Percentiles rank a stretch among this genome's conserved stretches.
Conservation (phyloP, 768 basidiomycete genomes). For the Cytidiella melzeri region DNA sequence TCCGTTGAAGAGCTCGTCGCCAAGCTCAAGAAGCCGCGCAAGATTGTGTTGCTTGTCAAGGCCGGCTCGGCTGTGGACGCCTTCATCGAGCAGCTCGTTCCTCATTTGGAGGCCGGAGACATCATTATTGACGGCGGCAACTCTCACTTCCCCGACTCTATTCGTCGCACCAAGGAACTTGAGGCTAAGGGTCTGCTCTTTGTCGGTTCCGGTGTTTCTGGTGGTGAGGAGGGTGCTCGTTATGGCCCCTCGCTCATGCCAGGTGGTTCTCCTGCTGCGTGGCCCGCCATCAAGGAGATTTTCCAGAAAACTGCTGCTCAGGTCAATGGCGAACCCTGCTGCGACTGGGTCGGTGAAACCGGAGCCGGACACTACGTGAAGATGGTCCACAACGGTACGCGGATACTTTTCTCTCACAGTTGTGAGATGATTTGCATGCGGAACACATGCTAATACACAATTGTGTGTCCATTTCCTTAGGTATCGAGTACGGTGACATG, state of each 20-base stretch:
- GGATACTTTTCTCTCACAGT: background rate
- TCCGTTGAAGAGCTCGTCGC: slow-evolving; percentile 84
- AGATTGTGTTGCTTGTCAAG: slow-evolving; percentile 98
- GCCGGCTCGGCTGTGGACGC: slow-evolving; percentile 94
- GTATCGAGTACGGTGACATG: slow-evolving; percentile 99
- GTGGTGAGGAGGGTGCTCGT: slow-evolving; percentile 98
- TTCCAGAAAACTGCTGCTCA: slow-evolving; percentile 99
- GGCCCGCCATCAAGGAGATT: slow-evolving; percentile 96
- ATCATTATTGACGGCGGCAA: slow-evolving; percentile 99
- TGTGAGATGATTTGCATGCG: slow-evolving; percentile 5
- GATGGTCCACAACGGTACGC: slow-evolving; percentile 95
- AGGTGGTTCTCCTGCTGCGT: slow-evolving; percentile 89
- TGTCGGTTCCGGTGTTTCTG: slow-evolving; percentile 98
- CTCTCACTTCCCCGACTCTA: slow-evolving; percentile 97
- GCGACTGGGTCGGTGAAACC: slow-evolving; percentile 98
- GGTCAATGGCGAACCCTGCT: slow-evolving; percentile 92
- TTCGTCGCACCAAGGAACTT: slow-evolving; percentile 89
- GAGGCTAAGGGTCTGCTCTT: slow-evolving; percentile 94
- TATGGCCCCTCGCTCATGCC: slow-evolving; percentile 99
- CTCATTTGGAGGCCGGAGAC: slow-evolving; percentile 90
- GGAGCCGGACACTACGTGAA: slow-evolving; percentile 98
- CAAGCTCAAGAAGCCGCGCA: slow-evolving; percentile 93
- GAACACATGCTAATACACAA: slow-evolving; percentile 2
- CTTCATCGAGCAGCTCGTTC: slow-evolving; percentile 87
- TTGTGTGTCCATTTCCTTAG: slow-evolving; percentile 39